These are phyloP conservation scores for Penicillium longicatenatum DNA, from an alignment of 495 filamentous ascomycete genomes.

Conservation along the genomic window DNA sequence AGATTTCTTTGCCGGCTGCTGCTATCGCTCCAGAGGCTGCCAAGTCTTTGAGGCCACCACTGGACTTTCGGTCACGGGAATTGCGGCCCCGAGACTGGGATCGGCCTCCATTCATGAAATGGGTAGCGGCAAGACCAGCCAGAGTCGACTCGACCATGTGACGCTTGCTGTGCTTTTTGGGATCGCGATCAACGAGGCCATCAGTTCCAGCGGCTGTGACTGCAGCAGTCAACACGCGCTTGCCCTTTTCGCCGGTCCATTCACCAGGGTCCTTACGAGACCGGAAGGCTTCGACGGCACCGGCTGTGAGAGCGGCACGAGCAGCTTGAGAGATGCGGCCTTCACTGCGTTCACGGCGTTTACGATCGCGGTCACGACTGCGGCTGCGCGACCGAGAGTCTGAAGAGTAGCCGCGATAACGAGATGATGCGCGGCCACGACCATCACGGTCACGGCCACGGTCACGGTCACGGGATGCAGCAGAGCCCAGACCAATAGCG, in stretches of 20 bases:
- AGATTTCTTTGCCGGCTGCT: slow-evolving; percentile 77
- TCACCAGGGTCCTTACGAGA: slow-evolving; percentile 80
- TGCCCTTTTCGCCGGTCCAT: slow-evolving; percentile 84
- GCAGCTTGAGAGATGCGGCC: slow-evolving; percentile 81
- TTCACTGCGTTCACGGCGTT: slow-evolving; percentile 45
- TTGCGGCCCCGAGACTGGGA: slow-evolving; percentile 50
- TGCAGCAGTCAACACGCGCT: slow-evolving; percentile 83
- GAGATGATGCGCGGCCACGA: slow-evolving; percentile 44
- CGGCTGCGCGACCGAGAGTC: slow-evolving; percentile 53
- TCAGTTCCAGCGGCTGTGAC: slow-evolving; percentile 83
- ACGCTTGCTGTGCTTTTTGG: slow-evolving; percentile 70
- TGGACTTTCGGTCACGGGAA: slow-evolving; percentile 38
- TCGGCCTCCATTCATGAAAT: slow-evolving; percentile 73
- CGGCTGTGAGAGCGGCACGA: slow-evolving; percentile 81
- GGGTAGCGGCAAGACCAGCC: slow-evolving; percentile 81
- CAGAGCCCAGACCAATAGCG: slow-evolving; percentile 64
- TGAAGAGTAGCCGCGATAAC: slow-evolving; percentile 55
- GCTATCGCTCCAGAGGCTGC: slow-evolving; percentile 76
- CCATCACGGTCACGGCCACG: slow-evolving; percentile 28
- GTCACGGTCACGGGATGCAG: slow-evolving; percentile 22
- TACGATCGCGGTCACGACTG: slow-evolving; percentile 34
- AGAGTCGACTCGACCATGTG: slow-evolving; percentile 75
- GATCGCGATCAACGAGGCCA: slow-evolving; percentile 68
- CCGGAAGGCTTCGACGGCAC: slow-evolving; percentile 85
- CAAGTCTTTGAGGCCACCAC: slow-evolving; percentile 58